A percentile compares a stretch with the other conserved stretches of the same genome.
Evolutionary conservation across 352 stramenopile species (phyloP).

Genomic region (Globisporangium megalacanthum): DNA sequence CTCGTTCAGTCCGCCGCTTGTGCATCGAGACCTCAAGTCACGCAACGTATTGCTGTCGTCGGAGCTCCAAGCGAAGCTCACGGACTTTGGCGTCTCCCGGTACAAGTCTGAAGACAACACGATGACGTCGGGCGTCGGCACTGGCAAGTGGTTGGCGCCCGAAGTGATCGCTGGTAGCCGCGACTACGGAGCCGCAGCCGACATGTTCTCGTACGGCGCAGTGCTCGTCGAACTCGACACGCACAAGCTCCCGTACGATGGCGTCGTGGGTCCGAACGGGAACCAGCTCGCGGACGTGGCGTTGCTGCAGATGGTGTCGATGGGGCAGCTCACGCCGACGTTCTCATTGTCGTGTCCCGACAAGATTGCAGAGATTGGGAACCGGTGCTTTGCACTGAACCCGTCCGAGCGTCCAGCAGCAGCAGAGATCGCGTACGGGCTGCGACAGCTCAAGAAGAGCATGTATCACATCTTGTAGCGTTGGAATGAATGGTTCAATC

Average conservation of each 20-base stretch:
- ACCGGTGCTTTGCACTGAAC: not conserved
- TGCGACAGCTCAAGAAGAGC: constrained; percentile 5
- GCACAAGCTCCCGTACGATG: constrained; percentile 1
- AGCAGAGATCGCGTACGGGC: not conserved
- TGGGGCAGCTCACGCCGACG: not conserved
- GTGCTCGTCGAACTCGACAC: constrained; percentile 4
- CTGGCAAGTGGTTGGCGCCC: not conserved
- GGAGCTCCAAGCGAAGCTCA: constrained; percentile 43
- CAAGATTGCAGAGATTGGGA: constrained; percentile 4
- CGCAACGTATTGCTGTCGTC: constrained; percentile 19
- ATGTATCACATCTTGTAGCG: not conserved
- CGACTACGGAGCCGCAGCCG: constrained; percentile 1
- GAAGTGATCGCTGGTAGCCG: constrained; percentile 3
- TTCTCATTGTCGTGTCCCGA: constrained; percentile 1
- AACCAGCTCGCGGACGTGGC: constrained; percentile 1
- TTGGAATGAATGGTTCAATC: not conserved
- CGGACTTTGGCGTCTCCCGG: constrained; percentile 51
- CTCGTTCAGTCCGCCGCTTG: constrained; percentile 15
- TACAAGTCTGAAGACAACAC: constrained; percentile 36
- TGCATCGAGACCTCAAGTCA: constrained; percentile 18
- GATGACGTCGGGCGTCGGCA: constrained; percentile 30
- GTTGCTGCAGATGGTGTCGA: constrained; percentile 2
- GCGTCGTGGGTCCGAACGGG: not conserved
- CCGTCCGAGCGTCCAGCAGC: not conserved
- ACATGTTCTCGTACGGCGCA: constrained; percentile 5